Percentiles rank a stretch among this genome's conserved stretches.
Conservation (phyloP, 306 rosid genomes). For the Castanospermum australe region DNA sequence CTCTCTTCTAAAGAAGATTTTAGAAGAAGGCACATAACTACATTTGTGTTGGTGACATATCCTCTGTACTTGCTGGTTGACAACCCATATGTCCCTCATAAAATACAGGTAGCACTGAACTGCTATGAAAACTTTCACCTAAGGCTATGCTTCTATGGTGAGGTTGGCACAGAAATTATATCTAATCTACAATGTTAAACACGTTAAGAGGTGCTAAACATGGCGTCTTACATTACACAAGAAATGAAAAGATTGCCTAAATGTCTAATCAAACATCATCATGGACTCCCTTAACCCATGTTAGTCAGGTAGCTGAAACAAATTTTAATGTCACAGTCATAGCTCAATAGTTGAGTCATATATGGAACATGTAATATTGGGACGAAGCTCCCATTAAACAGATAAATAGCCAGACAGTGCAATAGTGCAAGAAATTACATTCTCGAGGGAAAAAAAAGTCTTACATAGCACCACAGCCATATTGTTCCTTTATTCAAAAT, state of each 20-base stretch:
- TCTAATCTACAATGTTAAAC: background rate
- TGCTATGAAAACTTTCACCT: background rate
- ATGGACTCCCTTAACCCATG: background rate
- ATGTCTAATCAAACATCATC: background rate
- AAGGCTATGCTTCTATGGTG: background rate
- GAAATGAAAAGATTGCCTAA: background rate
- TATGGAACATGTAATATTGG: background rate
- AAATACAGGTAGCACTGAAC: background rate
- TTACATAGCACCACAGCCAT: background rate
- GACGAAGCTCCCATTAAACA: background rate
- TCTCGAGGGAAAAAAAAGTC: background rate
- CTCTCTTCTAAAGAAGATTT: background rate
- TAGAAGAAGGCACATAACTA: background rate
- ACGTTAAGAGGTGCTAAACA: background rate
- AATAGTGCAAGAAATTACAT: background rate
- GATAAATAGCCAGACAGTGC: background rate
- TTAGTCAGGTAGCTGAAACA: background rate
- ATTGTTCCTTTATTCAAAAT: constrained; percentile 33
- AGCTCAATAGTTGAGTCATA: background rate
- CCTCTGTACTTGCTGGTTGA: background rate
- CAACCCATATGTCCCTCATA: background rate
- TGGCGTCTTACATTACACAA: background rate
- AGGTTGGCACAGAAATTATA: background rate
- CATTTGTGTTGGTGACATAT: background rate
- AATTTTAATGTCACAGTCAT: background rate